These are phyloP conservation scores for Pichia sp. DNA, from an alignment of 1,139 yeast genomes.

Conservation along the genomic window DNA sequence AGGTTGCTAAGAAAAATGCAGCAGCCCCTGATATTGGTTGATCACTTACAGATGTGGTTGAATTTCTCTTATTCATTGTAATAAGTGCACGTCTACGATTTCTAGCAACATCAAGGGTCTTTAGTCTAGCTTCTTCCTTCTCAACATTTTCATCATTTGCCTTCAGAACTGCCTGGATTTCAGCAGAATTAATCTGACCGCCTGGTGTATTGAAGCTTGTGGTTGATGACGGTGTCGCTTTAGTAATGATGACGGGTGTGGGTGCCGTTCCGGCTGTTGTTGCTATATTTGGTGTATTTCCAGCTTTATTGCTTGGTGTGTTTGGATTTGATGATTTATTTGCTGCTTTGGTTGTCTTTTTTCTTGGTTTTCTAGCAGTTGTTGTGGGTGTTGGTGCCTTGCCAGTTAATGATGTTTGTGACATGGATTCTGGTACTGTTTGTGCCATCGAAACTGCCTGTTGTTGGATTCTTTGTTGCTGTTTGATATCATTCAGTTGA, in stretches of 20 bases:
- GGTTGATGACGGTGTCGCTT: neutral
- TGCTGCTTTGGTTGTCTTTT: neutral
- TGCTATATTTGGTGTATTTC: neutral
- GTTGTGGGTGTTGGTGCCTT: neutral
- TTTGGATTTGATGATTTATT: neutral
- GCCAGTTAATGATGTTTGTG: neutral
- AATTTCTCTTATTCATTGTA: neutral
- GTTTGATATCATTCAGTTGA: conserved; percentile 2
- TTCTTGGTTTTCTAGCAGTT: neutral
- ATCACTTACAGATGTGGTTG: neutral
- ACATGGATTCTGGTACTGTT: conserved; percentile 1
- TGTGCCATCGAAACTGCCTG: conserved; percentile 13
- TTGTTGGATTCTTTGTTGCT: neutral
- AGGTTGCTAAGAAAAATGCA: conserved; percentile 44
- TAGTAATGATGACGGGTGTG: neutral
- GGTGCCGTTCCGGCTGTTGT: neutral
- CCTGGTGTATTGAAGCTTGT: neutral
- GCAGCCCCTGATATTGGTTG: conserved; percentile 35
- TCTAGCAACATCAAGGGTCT: conserved; percentile 25
- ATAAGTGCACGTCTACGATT: conserved; percentile 40
- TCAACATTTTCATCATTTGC: conserved; percentile 26
- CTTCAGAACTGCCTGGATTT: conserved; percentile 25
- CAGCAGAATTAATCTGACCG: conserved; percentile 21
- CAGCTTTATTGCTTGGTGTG: neutral
- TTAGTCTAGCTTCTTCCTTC: conserved; percentile 24